phyloP scores from a whole-genome alignment of 2,329 filamentous ascomycete genomes.

The Aureobasidium leucospermi region DNA sequence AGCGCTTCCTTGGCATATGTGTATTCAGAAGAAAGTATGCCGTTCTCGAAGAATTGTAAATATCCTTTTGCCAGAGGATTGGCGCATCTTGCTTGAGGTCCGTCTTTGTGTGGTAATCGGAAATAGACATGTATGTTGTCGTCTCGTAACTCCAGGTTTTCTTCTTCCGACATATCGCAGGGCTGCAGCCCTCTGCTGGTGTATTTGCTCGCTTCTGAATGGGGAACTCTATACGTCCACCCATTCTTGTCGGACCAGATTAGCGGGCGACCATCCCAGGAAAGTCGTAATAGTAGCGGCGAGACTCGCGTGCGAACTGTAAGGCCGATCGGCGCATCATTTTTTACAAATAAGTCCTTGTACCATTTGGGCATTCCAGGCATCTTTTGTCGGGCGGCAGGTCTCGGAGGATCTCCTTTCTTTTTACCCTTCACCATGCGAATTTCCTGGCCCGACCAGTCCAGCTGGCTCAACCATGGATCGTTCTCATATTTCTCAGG shows the following conservation, averaged over 20 bases:
- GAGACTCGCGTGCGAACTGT: constrained; percentile 84
- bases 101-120: constrained; percentile 95
- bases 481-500: constrained; percentile 65
- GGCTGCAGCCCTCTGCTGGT: constrained; percentile 61
- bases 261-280: constrained; percentile 84
- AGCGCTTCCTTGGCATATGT: constrained; percentile 87
- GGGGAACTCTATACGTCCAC: constrained; percentile 80
- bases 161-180: constrained; percentile 72
- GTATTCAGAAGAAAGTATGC: constrained; percentile 79
- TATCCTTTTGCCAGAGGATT: constrained; percentile 91
- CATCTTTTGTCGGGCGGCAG: constrained; percentile 78
- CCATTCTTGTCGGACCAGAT: constrained; percentile 90
- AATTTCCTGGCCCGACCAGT: constrained; percentile 91
- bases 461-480: constrained; percentile 86
- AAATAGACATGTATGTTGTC: constrained; percentile 67
- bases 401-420: constrained; percentile 71
- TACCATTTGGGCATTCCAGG: constrained; percentile 96
- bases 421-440: constrained; percentile 88
- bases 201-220: constrained; percentile 57
- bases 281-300: constrained; percentile 71
- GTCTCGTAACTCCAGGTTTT: constrained; percentile 56
- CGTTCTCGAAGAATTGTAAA: constrained; percentile 82
- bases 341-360: constrained; percentile 75
- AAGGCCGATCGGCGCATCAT: constrained; percentile 61
- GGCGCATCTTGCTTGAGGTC: constrained; percentile 72